A percentile compares a stretch with the other conserved stretches of the same genome.
Conservation (phyloP, 257 asterid species). For the Fraxinus excelsior region DNA sequence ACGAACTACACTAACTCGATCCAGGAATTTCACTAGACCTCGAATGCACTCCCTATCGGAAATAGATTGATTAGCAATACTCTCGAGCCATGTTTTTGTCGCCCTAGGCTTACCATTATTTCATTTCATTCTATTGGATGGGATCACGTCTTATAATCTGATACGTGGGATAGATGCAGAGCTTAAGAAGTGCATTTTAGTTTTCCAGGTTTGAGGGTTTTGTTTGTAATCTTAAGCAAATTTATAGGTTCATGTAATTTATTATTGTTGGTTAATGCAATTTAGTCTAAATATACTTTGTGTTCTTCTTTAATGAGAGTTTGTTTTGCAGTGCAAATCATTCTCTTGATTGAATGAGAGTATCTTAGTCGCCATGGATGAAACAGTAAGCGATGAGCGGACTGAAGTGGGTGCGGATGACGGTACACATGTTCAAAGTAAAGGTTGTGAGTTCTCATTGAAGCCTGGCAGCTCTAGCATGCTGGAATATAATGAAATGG, state of each 20-base stretch:
- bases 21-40: no score
- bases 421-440: constrained; percentile 41
- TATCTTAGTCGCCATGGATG: constrained; percentile 36
- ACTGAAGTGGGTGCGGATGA: constrained; percentile 34
- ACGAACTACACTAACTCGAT: no score
- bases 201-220: neutral
- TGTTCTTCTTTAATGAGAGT: neutral
- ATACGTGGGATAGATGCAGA: neutral
- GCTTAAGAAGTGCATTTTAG: neutral
- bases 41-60: no score
- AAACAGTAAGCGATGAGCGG: constrained; percentile 36
- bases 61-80: no score
- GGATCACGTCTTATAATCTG: neutral
- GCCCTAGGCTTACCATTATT: no score
- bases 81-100: no score
- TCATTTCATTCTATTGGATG: no score
- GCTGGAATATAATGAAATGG: constrained; percentile 62
- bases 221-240: neutral
- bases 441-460: constrained; percentile 49
- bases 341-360: constrained; percentile 23
- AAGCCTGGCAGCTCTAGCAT: constrained; percentile 58
- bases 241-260: neutral
- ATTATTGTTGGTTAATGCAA: neutral
- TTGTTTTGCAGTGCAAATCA: constrained; percentile 18
- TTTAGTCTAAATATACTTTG: neutral